Base-by-base conservation (phyloP, 495 filamentous ascomycete species). In the Neurospora sp. region DNA sequence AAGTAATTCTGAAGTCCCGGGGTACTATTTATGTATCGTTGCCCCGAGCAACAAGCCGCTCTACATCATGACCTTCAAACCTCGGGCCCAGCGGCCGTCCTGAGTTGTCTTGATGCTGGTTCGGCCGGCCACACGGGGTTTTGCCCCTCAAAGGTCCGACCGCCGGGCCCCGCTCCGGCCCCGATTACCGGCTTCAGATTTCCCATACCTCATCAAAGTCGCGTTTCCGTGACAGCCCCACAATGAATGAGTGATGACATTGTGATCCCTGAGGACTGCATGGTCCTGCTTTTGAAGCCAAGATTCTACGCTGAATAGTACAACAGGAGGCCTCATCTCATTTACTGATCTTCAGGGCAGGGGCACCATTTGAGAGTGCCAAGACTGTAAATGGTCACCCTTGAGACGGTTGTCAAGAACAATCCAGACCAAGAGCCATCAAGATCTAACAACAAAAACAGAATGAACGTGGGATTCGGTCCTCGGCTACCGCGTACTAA, bases 371-470 rank as follows among this genome's bases (percentile, higher is more conserved):
- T 16, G 27, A 62, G 5, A 62, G 54, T 23, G 11, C 20, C 10
- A 14, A 46, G 42, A 12, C 11, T 23, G 20, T 23, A 12, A 20
- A 54, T 12, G 4, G 4, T 54, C 20, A 54, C 46, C 20, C n/a
- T 54, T 20, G 5, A 23, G 46, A 54, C n/a, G 20, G 20, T 48
- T 23, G 20, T 54, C 20, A 12, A 54, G 46, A 23, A 54, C 46
- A 54, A 23, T 74, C 71, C 73, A 75, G 23, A 48, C 44, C 44
- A 62, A 54, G 16, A 70, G 62, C 35, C n/a, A 73, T n/a, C 44
- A 62, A 42, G 31, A 62, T 35, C 54, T 16, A 62, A 62, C 54
- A 27, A 14, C 11, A 66, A 66, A 35, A 35, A 66, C 54, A 35
- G 54, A 66, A 66, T 66, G 54, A 66, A 35, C 54, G 54, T 66